Evolutionary conservation across 2,329 filamentous ascomycete species (phyloP), one percentile per base, ranked within the genome.

Genomic region (Stenocarpella maydis): DNA sequence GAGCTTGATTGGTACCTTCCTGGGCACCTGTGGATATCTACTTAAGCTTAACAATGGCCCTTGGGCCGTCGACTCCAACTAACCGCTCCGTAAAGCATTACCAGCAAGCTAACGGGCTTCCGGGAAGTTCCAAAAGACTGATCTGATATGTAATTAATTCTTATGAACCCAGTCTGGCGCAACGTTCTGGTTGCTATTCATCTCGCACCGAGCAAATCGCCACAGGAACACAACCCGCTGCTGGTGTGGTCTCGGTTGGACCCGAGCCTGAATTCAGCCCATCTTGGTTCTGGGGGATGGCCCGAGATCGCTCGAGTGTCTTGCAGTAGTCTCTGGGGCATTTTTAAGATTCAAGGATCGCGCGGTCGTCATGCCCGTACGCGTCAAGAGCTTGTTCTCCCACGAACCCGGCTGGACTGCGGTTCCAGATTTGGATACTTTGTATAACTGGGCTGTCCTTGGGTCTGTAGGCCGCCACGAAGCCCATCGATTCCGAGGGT

Each of bases 301-400:
- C 41, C 58, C 58, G 58, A 61, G 58, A 61, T 61, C 47, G 41
- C 28, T 47, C 28, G 41, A 47, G 41, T 61, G 58, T 61, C 58
- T 61, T 61, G 58, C 58, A 61, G 58, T 19, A 34, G 19, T 47
- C 41, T 21, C 45, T 7, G 58, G 58, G 58, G 19, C 28, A 61
- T 61, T 37, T 21, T 61, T 41, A 47, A 19, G 19, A 24, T 17
- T 31, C 10, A 47, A 47, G 39, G 24, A 12, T 19, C 41, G 58
- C 26, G 26, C 47, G 58, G 58, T 24, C 58, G 17, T 37, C 58
- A 47, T 47, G 41, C 41, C 58, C 41, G 34, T 7, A 34, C 47
- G 19, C 47, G 58, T 24, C 58, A 47, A 24, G 58, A 61, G 58
- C 58, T 34, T 61, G 41, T 61, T 47, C 34, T 21, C 55, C 41